Base-by-base conservation (phyloP, 2,329 filamentous ascomycete genomes). In the Lachnellula cervina region DNA sequence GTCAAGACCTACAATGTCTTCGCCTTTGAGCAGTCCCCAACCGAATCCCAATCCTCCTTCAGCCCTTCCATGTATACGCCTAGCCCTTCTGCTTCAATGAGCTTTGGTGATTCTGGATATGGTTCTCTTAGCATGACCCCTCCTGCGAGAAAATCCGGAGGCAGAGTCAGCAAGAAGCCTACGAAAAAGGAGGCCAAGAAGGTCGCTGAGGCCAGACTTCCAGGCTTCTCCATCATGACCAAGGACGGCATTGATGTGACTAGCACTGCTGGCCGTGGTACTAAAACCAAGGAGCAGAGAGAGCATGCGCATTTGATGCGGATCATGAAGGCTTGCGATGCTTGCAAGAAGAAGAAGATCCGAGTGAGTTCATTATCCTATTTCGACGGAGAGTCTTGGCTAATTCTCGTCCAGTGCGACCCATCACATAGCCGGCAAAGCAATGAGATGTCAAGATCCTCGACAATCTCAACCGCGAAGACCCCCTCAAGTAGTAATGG, bases 171-270 rank as follows among this genome's bases (percentile, higher is more conserved):
- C 32, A 68, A 68, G 60, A 65, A 62, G 56, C 17, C 61, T 3
- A 46, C 23, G 17, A 66, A 64, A 60, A 68, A 66, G 54, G 62
- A 64, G 11, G 58, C 54, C 49, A 66, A 64, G 59, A 65, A 65
- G 51, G 51, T 59, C 6, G 55, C 60, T 4, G 64, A 68, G 51
- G 37, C 58, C 5, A 54, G 63, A 60, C 69, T 84, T 19, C 82
- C 82, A 7, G 82, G 83, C 51, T 86, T 86, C 81, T 83, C 82
- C 68, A 86, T 87, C 60, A 77, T 86, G 73, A 86, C 83, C 56
- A 80, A 77, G 67, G 82, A 84, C 60, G 83, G 83, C 48, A 71
- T 73, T 43, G 83, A 87, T 66, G 79, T 87, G 54, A 87, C 83
- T 45, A 81, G 83, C 69, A 77, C 79, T 54, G 80, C 81, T 14